Conservation (phyloP, 2,329 filamentous ascomycete species). For the Alternaria solani region DNA sequence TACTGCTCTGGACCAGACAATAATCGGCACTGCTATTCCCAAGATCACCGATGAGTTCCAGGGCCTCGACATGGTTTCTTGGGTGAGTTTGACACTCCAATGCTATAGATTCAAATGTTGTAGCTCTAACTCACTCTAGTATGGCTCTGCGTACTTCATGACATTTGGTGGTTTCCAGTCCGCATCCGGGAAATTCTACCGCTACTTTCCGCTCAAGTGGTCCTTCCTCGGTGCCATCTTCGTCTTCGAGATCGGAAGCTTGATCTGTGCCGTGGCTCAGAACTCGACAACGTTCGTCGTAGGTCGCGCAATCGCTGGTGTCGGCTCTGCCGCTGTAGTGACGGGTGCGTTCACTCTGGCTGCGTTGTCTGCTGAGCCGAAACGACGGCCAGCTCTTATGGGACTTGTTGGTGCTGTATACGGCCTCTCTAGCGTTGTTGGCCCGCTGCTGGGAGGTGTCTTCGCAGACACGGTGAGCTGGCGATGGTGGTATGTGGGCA, state of each 20-base stretch:
- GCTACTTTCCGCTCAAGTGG: slow-evolving; percentile 53
- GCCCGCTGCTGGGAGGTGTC: slow-evolving; percentile 54
- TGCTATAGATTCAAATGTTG: too few species aligned
- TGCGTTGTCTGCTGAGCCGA: slow-evolving; percentile 52
- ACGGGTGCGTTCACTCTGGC: slow-evolving; percentile 52
- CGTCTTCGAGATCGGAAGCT: slow-evolving; percentile 64
- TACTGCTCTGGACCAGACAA: slow-evolving; percentile 20
- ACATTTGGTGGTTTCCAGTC: slow-evolving; percentile 56
- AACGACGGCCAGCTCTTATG: slow-evolving; percentile 49
- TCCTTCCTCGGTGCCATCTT: slow-evolving; percentile 46
- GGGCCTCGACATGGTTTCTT: slow-evolving; percentile 30
- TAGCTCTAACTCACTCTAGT: slow-evolving; percentile 4
- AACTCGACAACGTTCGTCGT: slow-evolving; percentile 50
- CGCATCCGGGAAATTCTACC: slow-evolving; percentile 57
- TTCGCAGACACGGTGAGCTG: slow-evolving; percentile 49
- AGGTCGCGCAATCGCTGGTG: slow-evolving; percentile 51
- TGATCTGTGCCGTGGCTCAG: slow-evolving; percentile 58
- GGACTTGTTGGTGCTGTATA: slow-evolving; percentile 50
- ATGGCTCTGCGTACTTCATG: slow-evolving; percentile 53
- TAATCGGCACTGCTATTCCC: slow-evolving; percentile 40
- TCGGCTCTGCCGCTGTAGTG: slow-evolving; percentile 49
- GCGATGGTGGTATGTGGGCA: slow-evolving; percentile 49
- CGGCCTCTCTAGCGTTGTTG: slow-evolving; percentile 48
- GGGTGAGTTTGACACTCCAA: slow-evolving; percentile 11
- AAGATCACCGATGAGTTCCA: slow-evolving; percentile 40